Base-by-base conservation (phyloP, 179 eudicot species). In the Heliamphora pulchella region DNA sequence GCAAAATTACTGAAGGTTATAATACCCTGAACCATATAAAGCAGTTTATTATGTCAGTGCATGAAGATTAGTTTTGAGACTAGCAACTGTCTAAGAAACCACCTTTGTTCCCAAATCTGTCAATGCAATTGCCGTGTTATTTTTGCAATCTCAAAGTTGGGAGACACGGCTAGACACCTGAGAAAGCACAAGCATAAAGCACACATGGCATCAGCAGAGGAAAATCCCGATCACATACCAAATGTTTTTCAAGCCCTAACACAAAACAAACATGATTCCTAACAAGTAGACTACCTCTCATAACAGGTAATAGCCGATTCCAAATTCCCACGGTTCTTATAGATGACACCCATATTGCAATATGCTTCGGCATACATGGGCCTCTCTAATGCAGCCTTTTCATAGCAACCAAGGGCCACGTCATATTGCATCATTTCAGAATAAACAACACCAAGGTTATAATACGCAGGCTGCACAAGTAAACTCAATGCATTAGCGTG, bases 291-390 rank as follows among this genome's bases (percentile, higher is more conserved):
- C 77, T 79, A 96, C 99, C 99, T 92, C 86, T 96, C 99, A 83
- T 96, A 96, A 84, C 98, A 96, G 77, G 99, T 87, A 82, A 96
- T 91, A 79, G 99, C 99, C 59, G 96, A 88, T 88, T 94, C 98
- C 85, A 96, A 86, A 75, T 96, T 97, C 83, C 97, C 98, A 80
- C 97, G 90, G 82, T 96, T 96, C 86, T 96, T 96, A 89, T 81
- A 96, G 75, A 96, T 96, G 81, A 96, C 99, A 80, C 99, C 99
- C 99, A 96, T 96, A 85, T 96, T 96, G 89, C 99, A 96, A 84
- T 91, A 96, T 70, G 99, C 99, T 90, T 96, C 99, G 75, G 99
- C 97, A 88, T 96, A 96, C 99, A 96, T 94, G 63, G 99, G 99
- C 81, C 98, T 90, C 85, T 92, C 97, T 72, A 92, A 78, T 78